phyloP scores from a whole-genome alignment of 2,329 filamentous ascomycete genomes.

The Colletotrichum filicis region DNA sequence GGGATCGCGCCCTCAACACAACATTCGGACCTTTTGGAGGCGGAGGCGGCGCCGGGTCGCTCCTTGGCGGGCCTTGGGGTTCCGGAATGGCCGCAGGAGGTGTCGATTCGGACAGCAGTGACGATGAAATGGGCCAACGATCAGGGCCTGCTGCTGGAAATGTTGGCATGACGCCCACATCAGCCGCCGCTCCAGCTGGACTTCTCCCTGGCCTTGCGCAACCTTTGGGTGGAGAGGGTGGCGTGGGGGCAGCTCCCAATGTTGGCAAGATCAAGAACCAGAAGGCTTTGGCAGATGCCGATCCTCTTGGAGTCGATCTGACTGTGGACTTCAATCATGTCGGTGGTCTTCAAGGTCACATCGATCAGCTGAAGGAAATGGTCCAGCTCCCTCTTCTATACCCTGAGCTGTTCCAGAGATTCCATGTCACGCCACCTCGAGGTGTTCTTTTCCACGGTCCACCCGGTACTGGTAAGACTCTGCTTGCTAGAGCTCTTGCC shows the following conservation, averaged over 20 bases:
- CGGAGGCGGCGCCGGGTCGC: slow-evolving; percentile 73
- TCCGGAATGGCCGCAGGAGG: slow-evolving; percentile 76
- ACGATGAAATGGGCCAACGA: slow-evolving; percentile 84
- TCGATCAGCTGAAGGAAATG: slow-evolving; percentile 99
- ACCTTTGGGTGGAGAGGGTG: slow-evolving; percentile 44
- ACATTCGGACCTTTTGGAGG: slow-evolving; percentile 95
- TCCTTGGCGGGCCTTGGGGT: slow-evolving; percentile 80
- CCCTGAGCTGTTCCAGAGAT: slow-evolving; percentile 90
- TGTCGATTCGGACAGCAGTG: slow-evolving; percentile 94
- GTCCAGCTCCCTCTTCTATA: slow-evolving; percentile 94
- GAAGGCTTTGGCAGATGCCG: slow-evolving; percentile 91
- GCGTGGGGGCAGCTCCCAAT: slow-evolving; percentile 71
- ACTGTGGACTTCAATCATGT: slow-evolving; percentile 95
- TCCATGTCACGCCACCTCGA: slow-evolving; percentile 92
- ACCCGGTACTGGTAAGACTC: slow-evolving; percentile 95
- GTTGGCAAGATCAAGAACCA: slow-evolving; percentile 94
- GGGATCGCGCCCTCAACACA: slow-evolving; percentile 87
- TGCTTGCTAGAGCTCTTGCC: slow-evolving; percentile 92
- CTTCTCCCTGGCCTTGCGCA: slow-evolving; percentile 53
- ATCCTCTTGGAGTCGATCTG: slow-evolving; percentile 92
- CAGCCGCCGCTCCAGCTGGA: slow-evolving; percentile 57
- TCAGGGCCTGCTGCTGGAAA: slow-evolving; percentile 58
- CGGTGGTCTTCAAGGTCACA: slow-evolving; percentile 90
- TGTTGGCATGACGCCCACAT: slow-evolving; percentile 69
- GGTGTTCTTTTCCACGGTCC: slow-evolving; percentile 97